Conservation (phyloP, 306 rosid genomes). For the Crotalaria pallida region DNA sequence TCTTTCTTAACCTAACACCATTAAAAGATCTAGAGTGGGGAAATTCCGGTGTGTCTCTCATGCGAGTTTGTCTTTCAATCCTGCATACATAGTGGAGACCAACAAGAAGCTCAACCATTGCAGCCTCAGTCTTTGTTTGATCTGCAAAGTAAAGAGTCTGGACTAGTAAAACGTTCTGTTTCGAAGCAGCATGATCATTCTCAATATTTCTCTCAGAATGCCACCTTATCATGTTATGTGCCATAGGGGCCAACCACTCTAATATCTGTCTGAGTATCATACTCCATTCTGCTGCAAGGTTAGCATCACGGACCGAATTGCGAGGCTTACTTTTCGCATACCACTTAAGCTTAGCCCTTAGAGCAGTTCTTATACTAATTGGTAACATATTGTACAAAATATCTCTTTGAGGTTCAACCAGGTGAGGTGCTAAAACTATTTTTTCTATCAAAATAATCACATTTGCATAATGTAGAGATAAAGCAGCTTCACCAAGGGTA, state of each 20-base stretch:
- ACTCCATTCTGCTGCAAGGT: conserved; percentile 46
- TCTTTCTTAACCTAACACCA: not conserved
- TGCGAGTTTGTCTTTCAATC: conserved; percentile 1
- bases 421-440: conserved; percentile 43
- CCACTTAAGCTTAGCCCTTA: conserved; percentile 57
- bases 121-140: conserved; percentile 66
- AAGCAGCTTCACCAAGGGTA: conserved; percentile 67
- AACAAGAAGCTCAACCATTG: conserved; percentile 66
- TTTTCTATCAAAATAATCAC: conserved; percentile 57
- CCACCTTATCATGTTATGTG: conserved; percentile 74
- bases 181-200: conserved; percentile 39
- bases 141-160: conserved; percentile 78
- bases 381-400: conserved; percentile 63
- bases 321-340: conserved; percentile 25
- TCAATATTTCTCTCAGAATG: conserved; percentile 66
- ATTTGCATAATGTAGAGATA: conserved; percentile 74
- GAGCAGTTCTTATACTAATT: conserved; percentile 32
- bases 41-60: conserved; percentile 7
- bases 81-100: conserved; percentile 63
- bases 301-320: conserved; percentile 20
- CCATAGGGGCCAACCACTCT: conserved; percentile 79
- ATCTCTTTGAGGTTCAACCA: conserved; percentile 47
- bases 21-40: not conserved
- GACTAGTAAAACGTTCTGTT: conserved; percentile 50
- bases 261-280: conserved; percentile 34